These are phyloP conservation scores for Exidia glandulosa DNA, from an alignment of 768 basidiomycete genomes.

Conservation along the genomic window DNA sequence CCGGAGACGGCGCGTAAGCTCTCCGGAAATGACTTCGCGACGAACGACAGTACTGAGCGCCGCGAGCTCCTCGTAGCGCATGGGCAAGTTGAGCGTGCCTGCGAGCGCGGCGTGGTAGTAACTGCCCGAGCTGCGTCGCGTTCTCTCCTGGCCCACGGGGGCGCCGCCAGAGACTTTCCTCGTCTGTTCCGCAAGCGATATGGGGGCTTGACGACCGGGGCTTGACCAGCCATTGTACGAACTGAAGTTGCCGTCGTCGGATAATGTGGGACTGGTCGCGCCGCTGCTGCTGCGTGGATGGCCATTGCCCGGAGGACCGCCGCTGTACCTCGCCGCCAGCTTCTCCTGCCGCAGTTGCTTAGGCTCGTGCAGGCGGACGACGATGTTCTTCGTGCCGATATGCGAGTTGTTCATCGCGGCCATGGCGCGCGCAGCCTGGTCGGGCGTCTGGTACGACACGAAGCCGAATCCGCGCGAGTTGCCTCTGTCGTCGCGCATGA, in stretches of 20 bases:
- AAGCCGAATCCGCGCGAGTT: slow-evolving; percentile 86
- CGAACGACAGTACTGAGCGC: slow-evolving; percentile 78
- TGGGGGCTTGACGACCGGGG: slow-evolving; percentile 49
- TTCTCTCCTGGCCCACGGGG: slow-evolving; percentile 35
- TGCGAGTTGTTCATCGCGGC: slow-evolving; percentile 69
- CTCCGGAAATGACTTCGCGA: slow-evolving; percentile 75
- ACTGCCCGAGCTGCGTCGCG: slow-evolving; percentile 72
- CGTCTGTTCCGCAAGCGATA: slow-evolving; percentile 30
- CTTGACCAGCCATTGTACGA: slow-evolving; percentile 61
- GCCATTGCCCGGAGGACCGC: slow-evolving; percentile 63
- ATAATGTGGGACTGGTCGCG: slow-evolving; percentile 73
- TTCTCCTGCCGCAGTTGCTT: slow-evolving; percentile 88
- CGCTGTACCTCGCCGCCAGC: slow-evolving; percentile 61
- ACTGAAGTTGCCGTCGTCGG: slow-evolving; percentile 57
- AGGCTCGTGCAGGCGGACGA: slow-evolving; percentile 83
- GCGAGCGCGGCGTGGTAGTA: slow-evolving; percentile 79
- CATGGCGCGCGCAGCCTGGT: slow-evolving; percentile 69
- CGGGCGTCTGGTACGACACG: slow-evolving; percentile 74
- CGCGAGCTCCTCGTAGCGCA: slow-evolving; percentile 80
- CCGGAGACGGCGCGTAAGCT: slow-evolving; percentile 62
- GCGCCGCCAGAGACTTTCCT: background rate
- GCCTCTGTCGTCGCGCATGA: slow-evolving; percentile 79
- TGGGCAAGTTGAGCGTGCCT: slow-evolving; percentile 69
- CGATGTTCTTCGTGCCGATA: slow-evolving; percentile 65
- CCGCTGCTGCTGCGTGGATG: slow-evolving; percentile 75